A percentile compares a stretch with the other conserved stretches of the same genome.
phyloP scores from a whole-genome alignment of 2,329 filamentous ascomycete genomes.

The Knufia fluminis region DNA sequence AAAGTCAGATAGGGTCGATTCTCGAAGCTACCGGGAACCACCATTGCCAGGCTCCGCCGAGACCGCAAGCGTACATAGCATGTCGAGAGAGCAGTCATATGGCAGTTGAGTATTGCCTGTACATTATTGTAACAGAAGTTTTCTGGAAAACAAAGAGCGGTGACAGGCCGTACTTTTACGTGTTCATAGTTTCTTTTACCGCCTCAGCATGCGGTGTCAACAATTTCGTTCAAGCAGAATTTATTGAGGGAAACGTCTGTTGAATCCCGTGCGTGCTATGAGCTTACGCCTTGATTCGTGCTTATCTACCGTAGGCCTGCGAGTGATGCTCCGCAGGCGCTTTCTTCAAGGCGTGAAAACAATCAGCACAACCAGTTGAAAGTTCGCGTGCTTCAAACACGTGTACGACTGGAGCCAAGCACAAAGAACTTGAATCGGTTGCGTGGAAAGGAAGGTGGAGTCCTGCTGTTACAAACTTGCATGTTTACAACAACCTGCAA shows the following conservation, averaged over 20 bases:
- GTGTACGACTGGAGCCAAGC: not conserved
- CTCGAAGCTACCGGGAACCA: conserved; percentile 4
- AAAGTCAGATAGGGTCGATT: conserved; percentile 15
- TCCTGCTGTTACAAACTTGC: too few relatives aligned
- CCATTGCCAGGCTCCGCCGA: not conserved
- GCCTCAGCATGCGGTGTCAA: not conserved
- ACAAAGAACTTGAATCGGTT: too few relatives aligned
- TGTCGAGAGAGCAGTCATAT: not conserved
- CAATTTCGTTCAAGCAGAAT: not conserved
- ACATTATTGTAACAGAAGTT: not conserved
- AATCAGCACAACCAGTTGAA: not conserved
- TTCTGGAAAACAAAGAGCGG: not conserved
- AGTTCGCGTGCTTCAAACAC: not conserved
- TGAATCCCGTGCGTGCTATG: too few relatives aligned
- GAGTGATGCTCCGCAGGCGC: too few relatives aligned
- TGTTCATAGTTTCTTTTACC: not conserved
- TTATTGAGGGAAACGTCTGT: not conserved
- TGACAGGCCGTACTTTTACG: not conserved
- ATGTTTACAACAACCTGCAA: too few relatives aligned
- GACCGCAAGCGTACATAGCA: not conserved
- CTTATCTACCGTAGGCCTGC: too few relatives aligned
- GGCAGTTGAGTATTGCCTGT: not conserved
- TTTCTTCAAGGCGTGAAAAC: not conserved
- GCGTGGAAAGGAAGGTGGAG: too few relatives aligned
- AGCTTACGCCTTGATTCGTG: too few relatives aligned